These are phyloP conservation scores for Elsinoe perseae DNA, from an alignment of 2,329 filamentous ascomycete genomes.

Conservation along the genomic window DNA sequence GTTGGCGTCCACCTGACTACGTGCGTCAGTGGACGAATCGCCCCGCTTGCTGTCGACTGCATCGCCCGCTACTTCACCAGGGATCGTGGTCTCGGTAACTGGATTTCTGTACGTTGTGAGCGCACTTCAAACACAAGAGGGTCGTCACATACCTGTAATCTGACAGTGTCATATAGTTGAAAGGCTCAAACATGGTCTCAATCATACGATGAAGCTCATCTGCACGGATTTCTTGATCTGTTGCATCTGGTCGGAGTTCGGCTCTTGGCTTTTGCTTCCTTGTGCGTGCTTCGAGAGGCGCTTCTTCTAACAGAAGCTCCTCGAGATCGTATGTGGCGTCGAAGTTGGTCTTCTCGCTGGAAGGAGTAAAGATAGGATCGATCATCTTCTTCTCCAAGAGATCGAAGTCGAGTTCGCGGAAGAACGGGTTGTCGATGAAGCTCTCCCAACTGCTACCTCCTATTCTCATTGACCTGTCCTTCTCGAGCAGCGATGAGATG, in stretches of 20 bases:
- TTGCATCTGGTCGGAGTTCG: constrained; percentile 85
- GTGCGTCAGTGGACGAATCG: constrained; percentile 4
- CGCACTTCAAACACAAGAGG: not conserved
- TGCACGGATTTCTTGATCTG: constrained; percentile 86
- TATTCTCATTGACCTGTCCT: constrained; percentile 71
- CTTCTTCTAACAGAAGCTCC: constrained; percentile 86
- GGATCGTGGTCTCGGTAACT: constrained; percentile 7
- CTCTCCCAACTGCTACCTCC: constrained; percentile 75
- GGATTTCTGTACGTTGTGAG: constrained; percentile 15
- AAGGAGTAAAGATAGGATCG: constrained; percentile 84
- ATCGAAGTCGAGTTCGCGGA: constrained; percentile 75
- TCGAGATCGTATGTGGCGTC: constrained; percentile 97
- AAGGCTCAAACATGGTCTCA: constrained; percentile 85
- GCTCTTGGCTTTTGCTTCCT: constrained; percentile 90
- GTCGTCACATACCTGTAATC: constrained; percentile 59
- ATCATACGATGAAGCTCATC: constrained; percentile 93
- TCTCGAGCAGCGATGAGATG: constrained; percentile 74
- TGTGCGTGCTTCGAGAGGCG: constrained; percentile 84
- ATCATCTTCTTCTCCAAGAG: constrained; percentile 79
- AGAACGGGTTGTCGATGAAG: constrained; percentile 85
- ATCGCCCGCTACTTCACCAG: not conserved
- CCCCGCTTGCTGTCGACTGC: constrained; percentile 11
- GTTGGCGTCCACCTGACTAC: not conserved
- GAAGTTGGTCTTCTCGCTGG: constrained; percentile 97
- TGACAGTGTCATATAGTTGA: constrained; percentile 82